A percentile compares a stretch with the other conserved stretches of the same genome.
phyloP scores from a whole-genome alignment of 108 stramenopile genomes.

The Skeletonema costatum region DNA sequence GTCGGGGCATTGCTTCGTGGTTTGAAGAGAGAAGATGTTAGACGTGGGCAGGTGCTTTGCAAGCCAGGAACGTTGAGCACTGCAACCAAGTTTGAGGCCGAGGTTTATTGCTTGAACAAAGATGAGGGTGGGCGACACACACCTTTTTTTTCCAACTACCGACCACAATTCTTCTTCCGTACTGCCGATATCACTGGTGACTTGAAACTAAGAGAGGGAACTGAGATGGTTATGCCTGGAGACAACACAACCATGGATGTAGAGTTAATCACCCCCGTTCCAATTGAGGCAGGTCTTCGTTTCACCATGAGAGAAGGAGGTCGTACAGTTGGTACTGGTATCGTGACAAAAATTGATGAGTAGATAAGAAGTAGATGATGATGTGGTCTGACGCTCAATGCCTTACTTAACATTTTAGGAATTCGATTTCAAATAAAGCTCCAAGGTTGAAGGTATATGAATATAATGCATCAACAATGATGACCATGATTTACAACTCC shows the following conservation, averaged over 20 bases:
- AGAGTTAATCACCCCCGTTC: constrained; percentile 93
- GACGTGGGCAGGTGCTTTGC: constrained; percentile 95
- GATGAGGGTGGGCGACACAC: constrained; percentile 99
- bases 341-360: constrained; percentile 89
- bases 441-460: not conserved
- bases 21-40: constrained; percentile 96
- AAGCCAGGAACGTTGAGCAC: constrained; percentile 85
- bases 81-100: constrained; percentile 93
- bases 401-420: not conserved
- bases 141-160: constrained; percentile 98
- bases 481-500: not conserved
- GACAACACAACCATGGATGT: constrained; percentile 95
- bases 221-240: constrained; percentile 99
- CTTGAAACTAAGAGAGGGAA: constrained; percentile 86
- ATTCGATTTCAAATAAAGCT: not conserved
- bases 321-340: constrained; percentile 97
- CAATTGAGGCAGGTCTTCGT: constrained; percentile 92
- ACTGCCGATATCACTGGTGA: constrained; percentile 98
- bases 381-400: not conserved
- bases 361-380: constrained; percentile 1
- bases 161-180: constrained; percentile 99
- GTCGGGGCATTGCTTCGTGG: constrained; percentile 96
- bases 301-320: constrained; percentile 99
- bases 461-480: not conserved
- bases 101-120: constrained; percentile 96